A percentile compares a stretch with the other conserved stretches of the same genome.
Evolutionary conservation across 257 asterid genomes (phyloP).

Genomic region (Nicotiana benthamiana): DNA sequence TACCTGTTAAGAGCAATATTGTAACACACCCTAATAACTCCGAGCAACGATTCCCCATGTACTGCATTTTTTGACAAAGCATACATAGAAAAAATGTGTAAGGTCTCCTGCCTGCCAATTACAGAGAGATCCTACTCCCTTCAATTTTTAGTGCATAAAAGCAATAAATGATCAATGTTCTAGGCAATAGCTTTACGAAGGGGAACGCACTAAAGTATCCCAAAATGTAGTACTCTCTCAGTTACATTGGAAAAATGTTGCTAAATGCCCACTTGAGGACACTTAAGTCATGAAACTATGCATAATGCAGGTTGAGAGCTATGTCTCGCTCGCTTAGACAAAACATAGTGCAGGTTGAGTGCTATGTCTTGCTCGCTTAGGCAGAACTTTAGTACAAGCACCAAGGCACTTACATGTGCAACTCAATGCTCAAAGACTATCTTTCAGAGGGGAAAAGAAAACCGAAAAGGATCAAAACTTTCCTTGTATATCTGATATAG

Average conservation of each 20-base stretch:
- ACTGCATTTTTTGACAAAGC: slow-evolving; percentile 44
- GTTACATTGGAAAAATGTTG: not conserved
- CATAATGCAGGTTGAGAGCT: not conserved
- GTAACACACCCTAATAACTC: slow-evolving; percentile 90
- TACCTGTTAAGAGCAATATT: slow-evolving; percentile 96
- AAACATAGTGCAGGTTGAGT: not conserved
- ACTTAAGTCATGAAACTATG: not conserved
- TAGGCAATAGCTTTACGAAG: not conserved
- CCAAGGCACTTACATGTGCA: not conserved
- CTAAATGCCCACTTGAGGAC: not conserved
- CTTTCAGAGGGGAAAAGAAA: not conserved
- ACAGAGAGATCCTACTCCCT: not conserved
- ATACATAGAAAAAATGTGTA: not conserved
- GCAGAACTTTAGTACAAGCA: not conserved
- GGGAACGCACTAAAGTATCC: not conserved
- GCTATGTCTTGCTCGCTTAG: not conserved
- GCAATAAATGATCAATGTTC: not conserved
- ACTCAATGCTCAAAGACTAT: not conserved
- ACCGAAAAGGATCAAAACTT: no score
- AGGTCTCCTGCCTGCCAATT: not conserved
- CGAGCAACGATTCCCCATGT: slow-evolving; percentile 93
- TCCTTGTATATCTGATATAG: no score
- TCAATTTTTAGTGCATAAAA: not conserved
- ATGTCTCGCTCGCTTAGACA: not conserved
- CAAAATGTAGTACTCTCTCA: not conserved